Conservation (phyloP, 768 basidiomycete species). For the Kwoniella botswanensis region DNA sequence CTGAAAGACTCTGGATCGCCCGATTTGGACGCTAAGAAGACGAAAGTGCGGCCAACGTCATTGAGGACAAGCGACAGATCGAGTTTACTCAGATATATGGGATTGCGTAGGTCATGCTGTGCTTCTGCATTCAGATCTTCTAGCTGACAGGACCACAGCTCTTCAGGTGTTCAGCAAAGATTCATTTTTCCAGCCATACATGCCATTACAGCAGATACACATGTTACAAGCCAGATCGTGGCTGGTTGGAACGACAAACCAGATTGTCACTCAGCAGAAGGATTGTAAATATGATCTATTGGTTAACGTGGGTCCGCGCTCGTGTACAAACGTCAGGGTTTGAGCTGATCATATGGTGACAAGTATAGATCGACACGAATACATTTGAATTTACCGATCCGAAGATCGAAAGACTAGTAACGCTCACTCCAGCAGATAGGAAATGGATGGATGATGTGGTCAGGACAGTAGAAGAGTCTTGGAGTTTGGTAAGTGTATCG, state of each 20-base stretch:
- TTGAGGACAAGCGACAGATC: constrained; percentile 85
- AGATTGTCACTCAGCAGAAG: constrained; percentile 89
- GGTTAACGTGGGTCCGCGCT: constrained; percentile 69
- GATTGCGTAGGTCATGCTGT: constrained; percentile 68
- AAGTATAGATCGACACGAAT: constrained; percentile 76
- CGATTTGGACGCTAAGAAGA: constrained; percentile 67
- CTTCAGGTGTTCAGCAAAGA: constrained; percentile 63
- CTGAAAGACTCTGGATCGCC: constrained; percentile 92
- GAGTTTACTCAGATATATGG: constrained; percentile 88
- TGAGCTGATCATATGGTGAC: not conserved
- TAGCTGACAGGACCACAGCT: constrained; percentile 24
- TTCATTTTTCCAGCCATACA: constrained; percentile 96
- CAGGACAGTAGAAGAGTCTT: constrained; percentile 56
- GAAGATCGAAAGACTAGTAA: constrained; percentile 74
- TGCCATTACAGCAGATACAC: constrained; percentile 93
- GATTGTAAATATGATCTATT: constrained; percentile 78
- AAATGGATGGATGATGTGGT: constrained; percentile 92
- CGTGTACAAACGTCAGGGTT: not conserved
- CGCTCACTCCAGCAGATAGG: constrained; percentile 86
- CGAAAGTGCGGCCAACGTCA: constrained; percentile 74
- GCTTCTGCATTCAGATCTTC: not conserved
- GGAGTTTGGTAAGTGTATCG: constrained; percentile 35
- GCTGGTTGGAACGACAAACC: constrained; percentile 84
- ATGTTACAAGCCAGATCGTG: constrained; percentile 80
- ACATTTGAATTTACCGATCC: constrained; percentile 84